A percentile compares a stretch with the other conserved stretches of the same genome.
These are phyloP conservation scores for Aphanomyces cochlioides DNA, from an alignment of 352 stramenopile species.

Conservation along the genomic window DNA sequence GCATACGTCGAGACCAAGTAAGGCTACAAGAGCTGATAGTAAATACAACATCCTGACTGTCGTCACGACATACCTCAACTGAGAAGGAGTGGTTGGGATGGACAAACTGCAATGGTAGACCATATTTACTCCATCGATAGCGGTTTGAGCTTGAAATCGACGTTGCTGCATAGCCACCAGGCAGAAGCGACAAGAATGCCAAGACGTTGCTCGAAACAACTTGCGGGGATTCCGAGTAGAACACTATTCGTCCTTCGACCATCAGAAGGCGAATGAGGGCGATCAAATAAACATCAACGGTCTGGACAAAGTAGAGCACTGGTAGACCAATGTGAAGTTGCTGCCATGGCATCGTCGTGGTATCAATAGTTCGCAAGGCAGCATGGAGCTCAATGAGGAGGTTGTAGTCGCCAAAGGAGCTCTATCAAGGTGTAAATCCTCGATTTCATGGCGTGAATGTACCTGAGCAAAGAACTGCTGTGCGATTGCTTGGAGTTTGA, in stretches of 20 bases:
- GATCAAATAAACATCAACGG: constrained; percentile 57
- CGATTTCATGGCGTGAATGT: neutral
- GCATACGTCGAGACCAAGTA: constrained; percentile 1
- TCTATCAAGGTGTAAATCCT: neutral
- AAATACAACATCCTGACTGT: neutral
- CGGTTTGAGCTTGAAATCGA: constrained; percentile 1
- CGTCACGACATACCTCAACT: constrained; percentile 5
- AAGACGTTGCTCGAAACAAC: constrained; percentile 9
- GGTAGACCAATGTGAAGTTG: constrained; percentile 45
- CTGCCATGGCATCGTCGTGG: constrained; percentile 44
- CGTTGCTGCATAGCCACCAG: neutral
- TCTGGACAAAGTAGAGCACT: constrained; percentile 43
- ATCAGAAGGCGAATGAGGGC: constrained; percentile 64
- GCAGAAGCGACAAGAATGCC: constrained; percentile 21
- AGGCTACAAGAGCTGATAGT: constrained; percentile 2
- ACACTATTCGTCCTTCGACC: constrained; percentile 71
- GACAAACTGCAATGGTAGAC: constrained; percentile 37
- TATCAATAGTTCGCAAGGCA: constrained; percentile 32
- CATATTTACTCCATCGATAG: constrained; percentile 40
- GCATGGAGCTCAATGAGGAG: constrained; percentile 40
- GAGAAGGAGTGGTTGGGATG: neutral
- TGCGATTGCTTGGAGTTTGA: constrained; percentile 11
- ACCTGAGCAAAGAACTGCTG: constrained; percentile 26
- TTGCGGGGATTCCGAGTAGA: constrained; percentile 45
- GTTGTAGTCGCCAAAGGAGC: constrained; percentile 5